Evolutionary conservation across 1,284 basidiomycete species (phyloP), one percentile per base, ranked within the genome.

Genomic region (Melampsora americana): DNA sequence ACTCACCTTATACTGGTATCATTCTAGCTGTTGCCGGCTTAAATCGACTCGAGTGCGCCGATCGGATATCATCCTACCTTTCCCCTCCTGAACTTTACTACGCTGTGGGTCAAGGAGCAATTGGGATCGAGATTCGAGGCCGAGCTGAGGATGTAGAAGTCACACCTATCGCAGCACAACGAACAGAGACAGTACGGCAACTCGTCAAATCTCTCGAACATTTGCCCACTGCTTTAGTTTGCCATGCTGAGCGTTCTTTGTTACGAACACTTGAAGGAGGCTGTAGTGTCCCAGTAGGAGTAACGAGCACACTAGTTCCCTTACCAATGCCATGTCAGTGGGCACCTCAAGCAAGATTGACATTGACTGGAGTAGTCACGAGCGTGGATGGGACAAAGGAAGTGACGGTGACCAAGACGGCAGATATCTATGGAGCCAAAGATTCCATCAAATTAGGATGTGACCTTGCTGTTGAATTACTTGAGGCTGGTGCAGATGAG

Each of bases 221-320:
- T 82, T 88, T 88, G 85, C 86, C 86, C 80, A 93, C 92, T 0
- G 86, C 89, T 77, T 91, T 89, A 89, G 84, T 82, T 71, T 92
- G 90, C 80, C 85, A 86, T 26, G 92, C 92, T 7, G 96, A 99
- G 84, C 88, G 95, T 14, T 91, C 90, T 0, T 90, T 92, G 82
- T 85, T 99, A 78, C 86, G 90, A 48, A 89, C 91, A 48, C 86
- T 99, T 69, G 95, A 99, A 83, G 96, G 96, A 14, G 96, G 95
- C 35, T 99, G 96, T 83, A 95, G 92, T 77, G 93, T 99, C 0
- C 96, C 95, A 0, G 94, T 98, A n/a, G 95, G 95, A 20, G 90
- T 93, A 42, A 86, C 87, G 77, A 90, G 88, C 12, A 75, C 62
- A 30, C 74, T 80, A 56, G 76, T 79, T 5, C 77, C 78, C 39